phyloP scores from a whole-genome alignment of 108 stramenopile genomes.

The Cyclotella choctawhatcheeana region DNA sequence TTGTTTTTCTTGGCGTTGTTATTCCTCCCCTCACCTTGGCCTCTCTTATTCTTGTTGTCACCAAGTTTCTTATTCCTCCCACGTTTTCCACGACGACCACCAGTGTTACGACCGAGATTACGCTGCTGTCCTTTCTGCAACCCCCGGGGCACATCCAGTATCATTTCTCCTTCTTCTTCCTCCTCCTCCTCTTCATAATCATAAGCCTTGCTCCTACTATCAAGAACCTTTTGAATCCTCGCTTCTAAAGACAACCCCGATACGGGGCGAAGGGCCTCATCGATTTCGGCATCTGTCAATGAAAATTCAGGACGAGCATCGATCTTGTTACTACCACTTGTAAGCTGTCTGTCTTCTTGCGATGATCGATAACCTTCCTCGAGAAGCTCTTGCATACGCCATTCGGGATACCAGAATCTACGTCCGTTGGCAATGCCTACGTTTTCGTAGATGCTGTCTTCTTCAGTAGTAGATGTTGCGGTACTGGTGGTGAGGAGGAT shows the following conservation, averaged over 20 bases:
- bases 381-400: slow-evolving; percentile 5
- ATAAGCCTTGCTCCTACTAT: neutral
- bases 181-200: neutral
- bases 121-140: neutral
- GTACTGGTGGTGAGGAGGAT: too few relatives aligned
- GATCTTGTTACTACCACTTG: neutral
- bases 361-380: neutral
- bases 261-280: neutral
- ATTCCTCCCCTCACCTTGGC: neutral
- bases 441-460: neutral
- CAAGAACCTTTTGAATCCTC: neutral
- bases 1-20: neutral
- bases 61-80: too few relatives aligned
- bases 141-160: neutral
- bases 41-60: neutral
- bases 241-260: neutral
- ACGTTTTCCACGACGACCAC: neutral
- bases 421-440: neutral
- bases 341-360: neutral
- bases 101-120: neutral
- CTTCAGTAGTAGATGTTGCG: too few relatives aligned
- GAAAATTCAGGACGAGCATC: slow-evolving; percentile 2
- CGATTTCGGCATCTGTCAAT: slow-evolving; percentile 6
- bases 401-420: slow-evolving; percentile 12
- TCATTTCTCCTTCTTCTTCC: neutral